Conservation (phyloP, 768 basidiomycete species). For the Agaricus blazei region DNA sequence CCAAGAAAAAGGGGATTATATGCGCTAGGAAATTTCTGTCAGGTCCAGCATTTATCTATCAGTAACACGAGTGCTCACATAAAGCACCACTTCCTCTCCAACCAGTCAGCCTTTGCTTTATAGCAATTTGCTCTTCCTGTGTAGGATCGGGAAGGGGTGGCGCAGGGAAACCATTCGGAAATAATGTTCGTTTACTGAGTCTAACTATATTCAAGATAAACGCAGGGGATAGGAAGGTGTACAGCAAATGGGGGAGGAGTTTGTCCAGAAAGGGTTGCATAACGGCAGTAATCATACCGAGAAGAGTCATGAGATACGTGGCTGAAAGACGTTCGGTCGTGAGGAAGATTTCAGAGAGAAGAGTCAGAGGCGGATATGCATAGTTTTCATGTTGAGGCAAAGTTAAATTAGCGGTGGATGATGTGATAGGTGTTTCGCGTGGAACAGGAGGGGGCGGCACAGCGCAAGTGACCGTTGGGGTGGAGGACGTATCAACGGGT, state of each 20-base stretch:
- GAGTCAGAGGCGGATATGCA: slow-evolving; percentile 32
- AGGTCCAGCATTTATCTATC: background rate
- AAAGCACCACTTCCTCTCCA: slow-evolving; percentile 31
- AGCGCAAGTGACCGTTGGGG: slow-evolving; percentile 15
- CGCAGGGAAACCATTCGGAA: slow-evolving; percentile 86
- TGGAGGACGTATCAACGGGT: slow-evolving; percentile 13
- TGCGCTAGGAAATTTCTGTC: slow-evolving; percentile 23
- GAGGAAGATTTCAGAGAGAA: slow-evolving; percentile 46
- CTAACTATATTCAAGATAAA: slow-evolving; percentile 51
- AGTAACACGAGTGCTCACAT: slow-evolving; percentile 22
- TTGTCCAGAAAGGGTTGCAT: slow-evolving; percentile 61
- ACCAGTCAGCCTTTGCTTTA: slow-evolving; percentile 40
- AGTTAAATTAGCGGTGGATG: background rate
- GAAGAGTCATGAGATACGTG: slow-evolving; percentile 36
- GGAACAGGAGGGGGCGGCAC: slow-evolving; percentile 12
- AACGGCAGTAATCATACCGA: slow-evolving; percentile 41
- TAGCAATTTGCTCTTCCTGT: slow-evolving; percentile 62
- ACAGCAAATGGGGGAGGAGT: slow-evolving; percentile 65
- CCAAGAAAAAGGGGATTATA: slow-evolving; percentile 48
- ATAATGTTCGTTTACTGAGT: slow-evolving; percentile 64
- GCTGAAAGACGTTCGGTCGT: slow-evolving; percentile 45
- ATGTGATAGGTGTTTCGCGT: slow-evolving; percentile 4
- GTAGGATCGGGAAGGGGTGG: slow-evolving; percentile 71
- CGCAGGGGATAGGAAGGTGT: slow-evolving; percentile 42
- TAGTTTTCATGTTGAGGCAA: slow-evolving; percentile 29